phyloP scores from a whole-genome alignment of 1,284 basidiomycete genomes.

The Schizopora paradoxa region DNA sequence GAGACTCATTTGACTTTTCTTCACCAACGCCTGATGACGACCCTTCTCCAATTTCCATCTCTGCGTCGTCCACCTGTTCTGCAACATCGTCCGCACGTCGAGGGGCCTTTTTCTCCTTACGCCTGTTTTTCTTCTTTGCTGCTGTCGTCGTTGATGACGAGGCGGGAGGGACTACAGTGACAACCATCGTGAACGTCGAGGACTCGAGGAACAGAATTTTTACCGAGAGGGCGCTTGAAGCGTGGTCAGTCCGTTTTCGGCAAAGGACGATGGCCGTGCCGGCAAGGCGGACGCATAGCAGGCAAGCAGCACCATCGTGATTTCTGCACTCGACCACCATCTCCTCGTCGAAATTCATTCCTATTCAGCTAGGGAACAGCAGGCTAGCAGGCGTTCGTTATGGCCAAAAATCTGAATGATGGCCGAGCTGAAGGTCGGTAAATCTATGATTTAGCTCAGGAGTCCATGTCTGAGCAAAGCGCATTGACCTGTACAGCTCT shows the following conservation, averaged over 20 bases:
- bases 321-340: too few relatives aligned
- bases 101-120: constrained; percentile 9
- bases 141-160: not conserved
- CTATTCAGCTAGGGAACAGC: too few relatives aligned
- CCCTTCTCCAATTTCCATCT: constrained; percentile 9
- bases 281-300: too few relatives aligned
- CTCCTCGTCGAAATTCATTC: too few relatives aligned
- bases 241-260: too few relatives aligned
- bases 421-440: constrained; percentile 1
- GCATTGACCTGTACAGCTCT: constrained; percentile 35
- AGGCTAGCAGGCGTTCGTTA: too few relatives aligned
- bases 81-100: not conserved
- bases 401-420: not conserved
- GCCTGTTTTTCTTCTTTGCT: constrained; percentile 17
- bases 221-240: too few relatives aligned
- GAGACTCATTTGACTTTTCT: not conserved
- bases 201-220: too few relatives aligned
- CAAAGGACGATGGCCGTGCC: too few relatives aligned
- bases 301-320: too few relatives aligned
- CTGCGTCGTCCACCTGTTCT: constrained; percentile 8
- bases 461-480: not conserved
- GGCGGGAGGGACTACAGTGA: constrained; percentile 1
- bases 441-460: not conserved
- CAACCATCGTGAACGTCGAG: constrained; percentile 15
- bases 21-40: not conserved